Base-by-base conservation (phyloP, 2,329 filamentous ascomycete genomes). In the Triangularia verruculosa region DNA sequence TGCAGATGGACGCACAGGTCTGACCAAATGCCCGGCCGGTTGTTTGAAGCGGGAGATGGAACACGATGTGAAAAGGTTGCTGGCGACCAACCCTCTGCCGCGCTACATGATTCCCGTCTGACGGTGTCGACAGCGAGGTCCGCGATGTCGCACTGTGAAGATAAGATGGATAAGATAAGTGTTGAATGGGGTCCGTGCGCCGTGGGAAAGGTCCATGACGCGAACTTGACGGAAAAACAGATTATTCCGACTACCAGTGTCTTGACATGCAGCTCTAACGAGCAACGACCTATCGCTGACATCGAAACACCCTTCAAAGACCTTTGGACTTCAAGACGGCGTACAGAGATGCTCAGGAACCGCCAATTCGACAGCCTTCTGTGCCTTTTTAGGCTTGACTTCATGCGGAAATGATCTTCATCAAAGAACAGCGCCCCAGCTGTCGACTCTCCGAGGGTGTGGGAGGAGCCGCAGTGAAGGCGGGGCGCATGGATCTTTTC, bases 401-500 rank as follows among this genome's bases (percentile, higher is more conserved):
- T 22, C 25, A 43, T 60, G 3, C 17, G 52, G 59, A 43, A 61
- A 55, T 56, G 59, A 61, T 61, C 59, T 30, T 25, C 58, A 59
- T 59, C 15, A 17, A 47, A 12, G 25, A 27, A 53, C n/a, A 24
- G 27, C 47, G 8, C 39, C 28, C 25, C 17, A 17, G 27, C 47
- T 20, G 39, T 47, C n/a, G 39, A 39, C 13, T 39, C 34, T 15
- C 34, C 34, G 4, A 47, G 39, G 39, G 39, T 47, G 39, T 47
- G 39, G 39, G 39, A 47, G 39, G 39, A 47, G n/a, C 39, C n/a
- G 39, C 39, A 47, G 39, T 20, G n/a, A 47, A 47, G 27, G 39
- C 39, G 39, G 39, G 39, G 39, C 39, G 7, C 39, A 47, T 47
- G 17, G 39, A 22, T 47, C 11, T 12, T 8, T 47, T 47, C 9